Conservation (phyloP, 202 grass and related monocot species). For the Carex arenaria region DNA sequence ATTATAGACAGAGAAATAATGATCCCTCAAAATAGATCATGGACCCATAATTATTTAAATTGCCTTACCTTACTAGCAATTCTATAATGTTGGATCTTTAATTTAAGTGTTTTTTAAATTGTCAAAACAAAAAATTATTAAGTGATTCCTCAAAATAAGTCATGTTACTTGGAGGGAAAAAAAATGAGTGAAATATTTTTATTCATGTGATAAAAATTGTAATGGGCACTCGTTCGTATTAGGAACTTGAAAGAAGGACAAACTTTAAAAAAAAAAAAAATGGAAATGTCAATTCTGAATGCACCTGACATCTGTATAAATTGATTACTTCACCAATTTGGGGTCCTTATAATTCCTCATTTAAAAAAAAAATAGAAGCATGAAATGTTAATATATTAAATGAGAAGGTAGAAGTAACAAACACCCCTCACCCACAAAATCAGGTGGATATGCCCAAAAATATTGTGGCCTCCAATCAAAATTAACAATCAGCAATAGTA, state of each 20-base stretch:
- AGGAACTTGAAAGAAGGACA: background rate
- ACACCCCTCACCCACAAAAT: background rate
- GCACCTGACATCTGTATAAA: background rate
- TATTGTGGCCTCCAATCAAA: constrained; percentile 10
- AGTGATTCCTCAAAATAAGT: background rate
- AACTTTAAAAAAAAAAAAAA: too few species aligned
- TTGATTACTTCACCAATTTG: background rate
- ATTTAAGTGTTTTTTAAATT: too few species aligned
- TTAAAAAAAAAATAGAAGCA: background rate
- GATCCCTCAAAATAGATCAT: too few species aligned
- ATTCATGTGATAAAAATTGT: too few species aligned
- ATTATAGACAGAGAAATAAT: too few species aligned
- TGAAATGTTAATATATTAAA: background rate
- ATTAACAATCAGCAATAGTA: background rate
- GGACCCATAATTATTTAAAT: too few species aligned
- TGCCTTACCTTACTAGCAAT: too few species aligned
- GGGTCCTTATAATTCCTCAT: background rate
- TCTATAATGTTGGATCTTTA: too few species aligned
- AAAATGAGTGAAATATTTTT: too few species aligned
- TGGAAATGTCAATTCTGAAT: too few species aligned
- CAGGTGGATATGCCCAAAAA: background rate
- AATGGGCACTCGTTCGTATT: background rate
- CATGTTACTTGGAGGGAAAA: background rate
- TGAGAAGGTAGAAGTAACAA: background rate
- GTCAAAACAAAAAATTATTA: too few species aligned